Conservation (phyloP, 345 rosid genomes). For the Hibiscus syriacus region DNA sequence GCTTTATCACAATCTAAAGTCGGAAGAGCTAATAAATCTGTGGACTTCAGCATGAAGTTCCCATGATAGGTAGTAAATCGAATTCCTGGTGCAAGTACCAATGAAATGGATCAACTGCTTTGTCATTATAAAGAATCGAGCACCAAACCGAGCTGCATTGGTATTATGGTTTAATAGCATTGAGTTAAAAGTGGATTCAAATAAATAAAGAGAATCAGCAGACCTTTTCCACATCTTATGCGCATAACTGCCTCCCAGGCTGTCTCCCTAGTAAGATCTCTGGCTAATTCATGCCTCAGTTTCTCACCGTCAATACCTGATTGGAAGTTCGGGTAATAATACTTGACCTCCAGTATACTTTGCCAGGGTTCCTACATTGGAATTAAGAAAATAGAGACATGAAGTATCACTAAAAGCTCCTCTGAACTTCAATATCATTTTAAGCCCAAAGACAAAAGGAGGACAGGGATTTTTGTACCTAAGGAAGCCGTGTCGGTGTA, state of each 20-base stretch:
- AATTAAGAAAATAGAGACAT: background rate
- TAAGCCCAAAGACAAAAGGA: background rate
- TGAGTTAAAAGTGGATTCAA: constrained; percentile 11
- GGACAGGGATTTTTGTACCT: constrained; percentile 32
- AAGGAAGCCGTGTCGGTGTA: constrained; percentile 91
- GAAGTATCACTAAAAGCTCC: background rate
- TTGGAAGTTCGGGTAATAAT: constrained; percentile 84
- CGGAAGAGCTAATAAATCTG: constrained; percentile 92
- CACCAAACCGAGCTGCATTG: background rate
- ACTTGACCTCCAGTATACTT: constrained; percentile 98
- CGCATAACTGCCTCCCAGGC: constrained; percentile 99
- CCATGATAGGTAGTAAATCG: constrained; percentile 92
- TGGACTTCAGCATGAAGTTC: constrained; percentile 94
- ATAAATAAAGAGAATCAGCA: constrained; percentile 7
- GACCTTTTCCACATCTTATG: constrained; percentile 99
- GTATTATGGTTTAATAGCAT: constrained; percentile 11
- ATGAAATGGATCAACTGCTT: constrained; percentile 8
- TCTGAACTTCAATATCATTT: background rate
- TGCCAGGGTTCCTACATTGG: constrained; percentile 68
- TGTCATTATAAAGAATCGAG: background rate
- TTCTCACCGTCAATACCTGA: constrained; percentile 67
- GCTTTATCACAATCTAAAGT: constrained; percentile 99
- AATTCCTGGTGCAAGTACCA: constrained; percentile 77
- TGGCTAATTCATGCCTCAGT: constrained; percentile 75
- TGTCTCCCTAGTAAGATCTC: constrained; percentile 98